phyloP scores from a whole-genome alignment of 148 eudicot species.

The Chenopodium formosanum region DNA sequence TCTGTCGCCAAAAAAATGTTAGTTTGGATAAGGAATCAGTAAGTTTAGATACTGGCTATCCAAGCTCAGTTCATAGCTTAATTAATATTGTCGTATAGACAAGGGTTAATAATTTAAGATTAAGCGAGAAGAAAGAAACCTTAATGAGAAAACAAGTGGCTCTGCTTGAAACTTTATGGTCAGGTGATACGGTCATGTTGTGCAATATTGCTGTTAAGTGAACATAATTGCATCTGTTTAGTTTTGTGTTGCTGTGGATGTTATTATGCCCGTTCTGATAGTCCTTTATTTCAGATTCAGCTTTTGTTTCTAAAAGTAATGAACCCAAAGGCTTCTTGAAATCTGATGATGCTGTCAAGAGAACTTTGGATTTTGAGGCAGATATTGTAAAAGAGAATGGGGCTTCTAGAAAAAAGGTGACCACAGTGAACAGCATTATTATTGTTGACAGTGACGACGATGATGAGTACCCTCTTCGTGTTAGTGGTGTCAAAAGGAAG shows the following conservation, averaged over 20 bases:
- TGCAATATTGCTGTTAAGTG: no score
- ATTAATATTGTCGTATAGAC: no score
- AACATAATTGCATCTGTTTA: no score
- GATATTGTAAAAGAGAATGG: neutral
- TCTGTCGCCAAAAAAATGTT: no score
- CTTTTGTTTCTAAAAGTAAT: conserved; percentile 7
- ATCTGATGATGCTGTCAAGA: conserved; percentile 2
- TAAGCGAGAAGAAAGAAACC: no score
- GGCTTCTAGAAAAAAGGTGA: neutral
- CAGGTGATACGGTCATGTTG: no score
- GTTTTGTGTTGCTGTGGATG: no score
- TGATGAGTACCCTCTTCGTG: neutral
- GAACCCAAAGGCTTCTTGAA: neutral
- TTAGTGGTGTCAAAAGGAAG: neutral
- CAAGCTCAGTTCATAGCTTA: no score
- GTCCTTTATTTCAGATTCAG: conserved; percentile 12
- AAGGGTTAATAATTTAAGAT: no score
- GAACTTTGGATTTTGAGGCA: neutral
- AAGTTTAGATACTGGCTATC: no score
- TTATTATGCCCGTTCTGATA: neutral
- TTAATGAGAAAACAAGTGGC: neutral
- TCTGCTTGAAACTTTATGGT: neutral
- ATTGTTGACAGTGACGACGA: conserved; percentile 19
- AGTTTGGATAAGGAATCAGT: no score
- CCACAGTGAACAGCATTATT: neutral